Evolutionary conservation across 495 filamentous ascomycete species (phyloP), one percentile per base, ranked within the genome.

Genomic region (Astrothelium subdiscretum): DNA sequence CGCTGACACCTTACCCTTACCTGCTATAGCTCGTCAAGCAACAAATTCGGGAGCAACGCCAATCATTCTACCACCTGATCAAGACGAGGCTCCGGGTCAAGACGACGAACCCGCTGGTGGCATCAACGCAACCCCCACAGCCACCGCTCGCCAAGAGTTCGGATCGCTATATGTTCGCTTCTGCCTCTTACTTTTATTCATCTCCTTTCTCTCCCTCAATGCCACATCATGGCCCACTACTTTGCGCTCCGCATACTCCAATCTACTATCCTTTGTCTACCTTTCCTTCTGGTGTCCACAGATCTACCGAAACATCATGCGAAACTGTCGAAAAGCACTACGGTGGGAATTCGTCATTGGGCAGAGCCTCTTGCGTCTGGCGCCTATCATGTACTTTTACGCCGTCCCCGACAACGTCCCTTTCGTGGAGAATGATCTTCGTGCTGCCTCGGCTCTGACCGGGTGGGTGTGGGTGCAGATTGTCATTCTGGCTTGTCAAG

Each of bases 401-500:
- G 82, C 85, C 10, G 79, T 82, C 43, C 70, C 76, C 31, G 82
- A 83, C 43, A 98, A 97, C 66, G 82, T 96, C 18, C 73, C 95
- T 8, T 90, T 90, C 65, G 81, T 88, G n/a, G 82, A 87, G 27
- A 80, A 83, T 0, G 88, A 96, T 67, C 75, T 74, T 62, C 80
- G 72, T 27, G 81, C 83, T 3, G 84, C 91, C 38, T 68, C 78
- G 27, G 72, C 80, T 2, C 79, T 96, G 57, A 78, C 78, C 6
- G 86, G 80, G 20, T 98, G 92, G 94, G 75, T 96, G n/a, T 95
- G 92, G 90, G 60, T 89, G n/a, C 94, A 98, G 72, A 82, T 92
- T 35, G 85, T 88, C 75, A 70, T 87, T 13, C 75, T 98, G 15
- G 80, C 77, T 1, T 85, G 82, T 63, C 92, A 98, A 74, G 87